Percentiles rank a stretch among this genome's conserved stretches.
Conservation (phyloP, 495 filamentous ascomycete genomes). For the Pseudotulostoma volvatum region DNA sequence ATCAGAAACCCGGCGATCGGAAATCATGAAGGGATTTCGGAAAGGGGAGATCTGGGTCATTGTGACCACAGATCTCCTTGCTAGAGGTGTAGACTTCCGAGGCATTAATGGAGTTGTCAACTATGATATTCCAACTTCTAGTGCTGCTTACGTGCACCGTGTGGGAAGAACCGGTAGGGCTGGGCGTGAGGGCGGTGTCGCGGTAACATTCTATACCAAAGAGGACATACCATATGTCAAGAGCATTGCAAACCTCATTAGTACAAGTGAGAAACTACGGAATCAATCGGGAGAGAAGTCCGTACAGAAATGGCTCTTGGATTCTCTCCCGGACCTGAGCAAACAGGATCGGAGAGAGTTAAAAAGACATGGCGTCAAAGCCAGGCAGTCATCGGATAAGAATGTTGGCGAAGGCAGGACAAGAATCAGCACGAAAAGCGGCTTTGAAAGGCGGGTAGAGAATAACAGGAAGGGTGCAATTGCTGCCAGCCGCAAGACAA, state of each 20-base stretch:
- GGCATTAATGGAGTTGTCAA: constrained; percentile 89
- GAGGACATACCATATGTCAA: constrained; percentile 86
- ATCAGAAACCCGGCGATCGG: constrained; percentile 53
- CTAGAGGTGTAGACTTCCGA: constrained; percentile 81
- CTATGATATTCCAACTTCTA: constrained; percentile 84
- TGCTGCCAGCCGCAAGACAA: constrained; percentile 48
- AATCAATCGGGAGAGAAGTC: constrained; percentile 27
- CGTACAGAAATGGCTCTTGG: constrained; percentile 76
- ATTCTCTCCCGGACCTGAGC: constrained; percentile 63
- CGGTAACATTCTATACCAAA: constrained; percentile 86
- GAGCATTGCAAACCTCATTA: constrained; percentile 82
- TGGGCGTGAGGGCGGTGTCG: constrained; percentile 75
- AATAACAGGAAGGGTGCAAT: constrained; percentile 61
- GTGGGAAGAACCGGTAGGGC: constrained; percentile 83
- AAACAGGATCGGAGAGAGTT: constrained; percentile 71
- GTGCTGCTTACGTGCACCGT: constrained; percentile 82
- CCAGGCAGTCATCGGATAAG: constrained; percentile 35
- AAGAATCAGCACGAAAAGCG: constrained; percentile 83
- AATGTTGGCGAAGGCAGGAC: constrained; percentile 28
- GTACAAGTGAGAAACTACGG: constrained; percentile 53
- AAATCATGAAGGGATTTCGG: constrained; percentile 78
- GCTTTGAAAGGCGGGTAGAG: constrained; percentile 65
- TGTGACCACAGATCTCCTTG: constrained; percentile 84
- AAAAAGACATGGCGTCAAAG: constrained; percentile 71
- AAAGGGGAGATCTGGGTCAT: constrained; percentile 90